Base-by-base conservation (phyloP, 2,329 filamentous ascomycete genomes). In the Ploettnerulaceae sp. region DNA sequence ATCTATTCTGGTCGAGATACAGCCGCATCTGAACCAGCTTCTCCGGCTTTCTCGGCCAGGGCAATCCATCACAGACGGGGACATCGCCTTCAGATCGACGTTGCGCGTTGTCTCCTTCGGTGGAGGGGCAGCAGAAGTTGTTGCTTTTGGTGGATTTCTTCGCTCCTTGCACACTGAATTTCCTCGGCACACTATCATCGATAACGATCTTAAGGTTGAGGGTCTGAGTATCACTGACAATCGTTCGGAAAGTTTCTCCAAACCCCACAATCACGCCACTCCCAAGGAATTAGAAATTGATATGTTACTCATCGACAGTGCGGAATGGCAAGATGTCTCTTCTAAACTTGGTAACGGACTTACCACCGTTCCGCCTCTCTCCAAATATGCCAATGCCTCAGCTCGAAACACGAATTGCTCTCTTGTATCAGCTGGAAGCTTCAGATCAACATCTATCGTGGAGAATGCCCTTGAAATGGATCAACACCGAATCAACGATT, bases 241-340 rank as follows among this genome's bases (percentile, higher is more conserved):
- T 12, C 15, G 14, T 24, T 17, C 20, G 18, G 20, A 38, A 12
- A 18, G 18, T 15, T 18, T 22, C 32, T 8, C n/a, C n/a, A n/a
- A n/a, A n/a, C 2, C 9, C 5, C 12, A 25, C 3, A 6, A 43
- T 4, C 17, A 3, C 5, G 12, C 22, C n/a, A n/a, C 15, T 7
- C 31, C 38, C 12, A 12, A 9, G 12, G n/a, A 20, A 25, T 21
- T 26, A 38, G 12, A 31, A 22, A 41, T 61, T 14, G 52, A 67
- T 24, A 67, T 93, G 8, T 75, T 73, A 5, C 79, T 89, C n/a
- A 68, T 96, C 37, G 91, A 97, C 67, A 81, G 87, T 14, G 93
- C 84, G 2, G 79, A 86, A 22, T 97, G 93, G 91, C 70, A 69
- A 0, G 54, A 66, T 2, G 79, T 90, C 8, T 70, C 86, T 5